These are phyloP conservation scores for Gynandropsis gynandra DNA, from an alignment of 345 rosid species.

Conservation along the genomic window DNA sequence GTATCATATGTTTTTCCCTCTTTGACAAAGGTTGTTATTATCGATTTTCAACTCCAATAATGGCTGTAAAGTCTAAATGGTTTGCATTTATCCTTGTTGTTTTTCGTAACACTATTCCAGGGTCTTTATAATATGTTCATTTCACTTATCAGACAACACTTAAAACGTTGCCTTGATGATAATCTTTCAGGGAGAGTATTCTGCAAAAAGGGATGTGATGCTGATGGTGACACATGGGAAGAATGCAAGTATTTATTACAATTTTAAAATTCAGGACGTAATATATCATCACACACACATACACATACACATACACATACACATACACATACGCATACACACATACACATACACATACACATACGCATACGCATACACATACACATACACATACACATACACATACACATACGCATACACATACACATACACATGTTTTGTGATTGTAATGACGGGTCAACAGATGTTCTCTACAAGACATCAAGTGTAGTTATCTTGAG, in stretches of 20 bases:
- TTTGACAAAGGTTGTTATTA: background rate
- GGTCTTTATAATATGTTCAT: background rate
- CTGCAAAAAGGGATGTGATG: conserved; percentile 88
- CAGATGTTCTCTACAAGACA: too few species aligned
- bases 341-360: too few species aligned
- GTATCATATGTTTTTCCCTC: background rate
- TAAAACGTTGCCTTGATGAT: conserved; percentile 7
- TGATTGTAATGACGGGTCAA: too few species aligned
- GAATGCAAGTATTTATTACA: conserved; percentile 60
- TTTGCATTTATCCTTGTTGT: background rate
- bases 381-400: too few species aligned
- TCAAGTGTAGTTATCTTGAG: background rate
- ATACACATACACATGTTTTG: too few species aligned
- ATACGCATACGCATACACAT: too few species aligned
- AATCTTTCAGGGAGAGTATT: conserved; percentile 83
- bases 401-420: too few species aligned
- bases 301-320: too few species aligned
- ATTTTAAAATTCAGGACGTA: background rate
- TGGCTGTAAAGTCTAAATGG: background rate
- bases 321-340: too few species aligned
- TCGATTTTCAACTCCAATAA: background rate
- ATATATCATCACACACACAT: too few species aligned
- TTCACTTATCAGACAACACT: background rate
- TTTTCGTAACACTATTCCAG: conserved; percentile 5
- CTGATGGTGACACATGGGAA: conserved; percentile 86